A percentile compares a stretch with the other conserved stretches of the same genome.
Conservation (phyloP, 345 rosid species). For the Atalantia buxifolia region DNA sequence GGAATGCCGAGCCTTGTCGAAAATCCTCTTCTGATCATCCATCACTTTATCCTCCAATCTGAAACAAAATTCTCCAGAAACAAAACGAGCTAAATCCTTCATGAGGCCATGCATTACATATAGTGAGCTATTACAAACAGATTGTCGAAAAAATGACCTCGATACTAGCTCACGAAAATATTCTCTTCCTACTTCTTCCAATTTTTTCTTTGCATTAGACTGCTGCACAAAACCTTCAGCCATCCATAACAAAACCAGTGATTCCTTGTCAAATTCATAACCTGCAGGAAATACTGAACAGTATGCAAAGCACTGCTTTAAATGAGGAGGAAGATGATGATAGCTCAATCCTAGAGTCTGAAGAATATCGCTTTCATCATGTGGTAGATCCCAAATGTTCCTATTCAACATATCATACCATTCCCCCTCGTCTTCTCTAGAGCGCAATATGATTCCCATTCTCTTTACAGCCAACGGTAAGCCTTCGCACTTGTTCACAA, state of each 20-base stretch:
- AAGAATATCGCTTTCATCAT: constrained; percentile 11
- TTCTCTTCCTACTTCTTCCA: constrained; percentile 13
- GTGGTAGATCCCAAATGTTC: constrained; percentile 10
- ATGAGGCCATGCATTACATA: constrained; percentile 20
- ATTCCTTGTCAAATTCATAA: constrained; percentile 16
- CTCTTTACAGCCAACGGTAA: constrained; percentile 22
- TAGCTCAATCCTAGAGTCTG: constrained; percentile 18
- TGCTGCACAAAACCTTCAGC: constrained; percentile 11
- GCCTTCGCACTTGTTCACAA: constrained; percentile 23
- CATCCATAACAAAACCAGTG: constrained; percentile 17
- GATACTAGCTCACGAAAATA: constrained; percentile 11
- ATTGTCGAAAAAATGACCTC: constrained; percentile 12
- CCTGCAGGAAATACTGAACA: constrained; percentile 23
- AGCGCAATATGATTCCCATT: constrained; percentile 9
- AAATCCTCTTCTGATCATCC: neutral
- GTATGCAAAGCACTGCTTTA: constrained; percentile 24
- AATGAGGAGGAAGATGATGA: constrained; percentile 22
- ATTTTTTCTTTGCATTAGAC: neutral
- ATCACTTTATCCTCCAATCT: neutral
- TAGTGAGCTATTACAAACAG: neutral
- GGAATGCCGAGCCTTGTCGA: constrained; percentile 18
- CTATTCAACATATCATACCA: constrained; percentile 20
- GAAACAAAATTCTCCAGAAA: constrained; percentile 15
- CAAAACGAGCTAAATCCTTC: constrained; percentile 14
- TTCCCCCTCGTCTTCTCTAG: neutral